Conservation (phyloP, 2,329 filamentous ascomycete genomes). For the Neonectria neomacrospora region DNA sequence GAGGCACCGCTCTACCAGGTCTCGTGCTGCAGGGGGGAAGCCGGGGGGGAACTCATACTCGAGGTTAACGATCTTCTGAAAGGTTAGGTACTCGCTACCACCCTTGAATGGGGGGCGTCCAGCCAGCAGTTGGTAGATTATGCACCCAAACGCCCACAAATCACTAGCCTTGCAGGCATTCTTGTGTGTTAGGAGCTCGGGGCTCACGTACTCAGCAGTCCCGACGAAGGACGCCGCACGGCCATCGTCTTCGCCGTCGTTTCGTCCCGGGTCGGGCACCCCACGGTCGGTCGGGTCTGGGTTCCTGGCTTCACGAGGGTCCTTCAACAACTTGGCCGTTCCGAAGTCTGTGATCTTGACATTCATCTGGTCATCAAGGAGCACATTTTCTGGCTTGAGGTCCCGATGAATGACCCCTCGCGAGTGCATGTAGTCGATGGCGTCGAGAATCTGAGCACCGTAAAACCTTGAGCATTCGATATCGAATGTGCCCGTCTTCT, state of each 20-base stretch:
- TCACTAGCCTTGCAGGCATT: conserved; percentile 98
- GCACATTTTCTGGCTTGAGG: conserved; percentile 95
- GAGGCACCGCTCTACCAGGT: conserved; percentile 89
- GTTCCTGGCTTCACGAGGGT: conserved; percentile 55
- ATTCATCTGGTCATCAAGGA: conserved; percentile 95
- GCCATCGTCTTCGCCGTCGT: conserved; percentile 67
- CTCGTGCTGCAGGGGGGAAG: conserved; percentile 86
- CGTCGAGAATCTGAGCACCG: conserved; percentile 92
- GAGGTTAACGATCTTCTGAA: conserved; percentile 95
- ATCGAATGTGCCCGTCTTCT: conserved; percentile 94
- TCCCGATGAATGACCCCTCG: conserved; percentile 96
- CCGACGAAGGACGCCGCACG: conserved; percentile 95
- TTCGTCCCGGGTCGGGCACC: conserved; percentile 49
- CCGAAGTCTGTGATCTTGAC: conserved; percentile 99
- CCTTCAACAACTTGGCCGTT: conserved; percentile 86
- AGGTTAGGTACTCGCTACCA: conserved; percentile 94
- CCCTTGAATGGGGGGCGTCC: conserved; percentile 98
- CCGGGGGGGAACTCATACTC: conserved; percentile 94
- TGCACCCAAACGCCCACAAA: conserved; percentile 98
- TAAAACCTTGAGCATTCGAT: conserved; percentile 95
- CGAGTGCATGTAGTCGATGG: conserved; percentile 98
- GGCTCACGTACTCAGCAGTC: conserved; percentile 97
- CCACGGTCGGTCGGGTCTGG: conserved; percentile 54
- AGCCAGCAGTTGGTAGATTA: conserved; percentile 94
- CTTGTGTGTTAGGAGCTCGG: conserved; percentile 95